Base-by-base conservation (phyloP, 2,329 filamentous ascomycete species). In the Gnomoniopsis sp. region DNA sequence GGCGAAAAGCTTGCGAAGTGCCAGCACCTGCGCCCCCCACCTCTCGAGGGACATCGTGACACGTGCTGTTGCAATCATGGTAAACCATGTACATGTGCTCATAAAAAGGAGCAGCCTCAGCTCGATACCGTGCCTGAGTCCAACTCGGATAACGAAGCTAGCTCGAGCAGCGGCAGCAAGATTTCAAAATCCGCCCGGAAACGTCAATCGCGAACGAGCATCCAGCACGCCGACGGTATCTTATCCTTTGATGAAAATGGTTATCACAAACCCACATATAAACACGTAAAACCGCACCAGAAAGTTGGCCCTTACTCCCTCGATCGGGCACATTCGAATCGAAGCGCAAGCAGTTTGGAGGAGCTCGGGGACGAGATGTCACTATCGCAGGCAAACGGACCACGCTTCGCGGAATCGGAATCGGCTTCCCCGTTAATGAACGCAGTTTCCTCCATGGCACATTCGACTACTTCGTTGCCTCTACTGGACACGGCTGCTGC, bases 1-100 rank as follows among this genome's bases (percentile, higher is more conserved):
- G 93, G 91, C 72, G 91, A 96, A 76, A 97, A 96, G 82, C 86
- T 87, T 63, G 88, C 89, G 79, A 85, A 85, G 72, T 88, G 85
- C 72, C 75, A 81, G 60, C 83, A 88, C 71, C 66, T 86, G 69
- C 80, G 66, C 79, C 79, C 54, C 78, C 79, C 38, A 68, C n/a
- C n/a, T n/a, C n/a, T 83, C 55, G 81, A 85, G 52, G 83, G 83
- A 63, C 83, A 85, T 72, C 80, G 79, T 76, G 84, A 86, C 66
- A 87, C 82, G 65, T 89, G 87, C 72, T 88, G 85, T 73, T 89
- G 86, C 72, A 88, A 87, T 70, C 86, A 88, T 66, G 87, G 86
- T 63, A 84, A 81, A 49, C 82, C 82, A 65, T 89, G 87, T 76
- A 83, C 83, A 56, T 89, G 87, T 71, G 78, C 79, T 57, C 72